Base-by-base conservation (phyloP, 2,329 filamentous ascomycete species). In the Nothophaeocryptopus gaeumannii region DNA sequence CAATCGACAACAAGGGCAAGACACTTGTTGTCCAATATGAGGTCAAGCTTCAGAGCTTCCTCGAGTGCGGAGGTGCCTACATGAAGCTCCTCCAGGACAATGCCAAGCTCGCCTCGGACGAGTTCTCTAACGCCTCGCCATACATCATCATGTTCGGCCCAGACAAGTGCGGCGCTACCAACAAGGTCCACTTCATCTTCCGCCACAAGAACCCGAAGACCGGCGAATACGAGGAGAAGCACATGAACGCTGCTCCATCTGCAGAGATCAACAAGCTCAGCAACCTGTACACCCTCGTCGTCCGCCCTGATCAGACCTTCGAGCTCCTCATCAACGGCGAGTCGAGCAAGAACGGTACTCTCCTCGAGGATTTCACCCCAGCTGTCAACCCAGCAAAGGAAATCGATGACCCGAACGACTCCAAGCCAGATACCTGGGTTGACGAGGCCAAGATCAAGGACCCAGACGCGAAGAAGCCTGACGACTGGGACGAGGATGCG, bases 131-230 rank as follows among this genome's bases (percentile, higher is more conserved):
- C 77, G 84, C 86, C 55, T 96, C 92, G 37, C 93, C 93, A 41
- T 99, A 99, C 71, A 88, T 99, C 63, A 95, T 99, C 81, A 99
- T 99, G 93, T 99, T 99, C 71, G 93, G 93, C 63, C 93, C 93
- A 65, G 93, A 99, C 80, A 97, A 97, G 86, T 99, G 93, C 73
- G 93, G 93, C 73, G 83, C 89, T 71, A 97, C 89, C 74, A 99
- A 99, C 86, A 97, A 97, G 86, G 82, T 85, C 54, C 82, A 85
- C 74, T 96, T 99, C 78, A 99, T 99, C 74, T 95, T 99, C 84
- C 93, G 95, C 77, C 93, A 99, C 87, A 99, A 97, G 88, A 99
- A 97, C 84, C 93, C 93, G 70, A 96, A 96, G 88, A 96, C 90
- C 39, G 92, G 92, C 78, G 89, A 96, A 75, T 99, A 99, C 68